Percentiles rank a stretch among this genome's conserved stretches.
Evolutionary conservation across 257 asterid species (phyloP).

Genomic region (Solanum etuberosum): DNA sequence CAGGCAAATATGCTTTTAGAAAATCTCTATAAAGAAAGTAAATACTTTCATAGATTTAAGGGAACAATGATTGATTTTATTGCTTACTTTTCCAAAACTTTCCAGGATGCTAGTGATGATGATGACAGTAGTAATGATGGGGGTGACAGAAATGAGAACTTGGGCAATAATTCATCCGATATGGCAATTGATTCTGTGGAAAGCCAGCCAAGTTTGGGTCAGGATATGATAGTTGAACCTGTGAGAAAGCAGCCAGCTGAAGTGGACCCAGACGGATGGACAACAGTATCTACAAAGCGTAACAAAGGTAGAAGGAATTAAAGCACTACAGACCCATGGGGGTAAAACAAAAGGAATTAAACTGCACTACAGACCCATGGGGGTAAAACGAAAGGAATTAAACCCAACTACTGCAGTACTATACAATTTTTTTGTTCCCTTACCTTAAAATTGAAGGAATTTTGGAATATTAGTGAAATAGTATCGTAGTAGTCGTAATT

Average conservation of each 20-base stretch:
- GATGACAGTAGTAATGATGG: slow-evolving; percentile 21
- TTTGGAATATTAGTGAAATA: background rate
- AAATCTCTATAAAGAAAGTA: background rate
- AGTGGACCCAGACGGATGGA: slow-evolving; percentile 43
- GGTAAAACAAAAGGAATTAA: background rate
- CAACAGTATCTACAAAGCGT: slow-evolving; percentile 30
- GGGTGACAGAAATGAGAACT: slow-evolving; percentile 1
- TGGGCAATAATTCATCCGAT: slow-evolving; percentile 14
- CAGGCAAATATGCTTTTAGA: background rate
- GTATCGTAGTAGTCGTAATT: background rate
- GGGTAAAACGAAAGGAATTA: background rate
- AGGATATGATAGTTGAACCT: background rate
- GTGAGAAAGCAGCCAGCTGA: slow-evolving; percentile 5
- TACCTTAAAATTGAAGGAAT: background rate
- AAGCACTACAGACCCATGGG: background rate
- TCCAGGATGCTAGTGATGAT: background rate
- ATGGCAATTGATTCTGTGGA: slow-evolving; percentile 40
- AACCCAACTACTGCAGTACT: background rate
- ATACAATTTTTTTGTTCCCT: background rate
- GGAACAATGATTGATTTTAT: background rate
- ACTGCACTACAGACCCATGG: background rate
- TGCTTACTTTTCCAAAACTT: background rate
- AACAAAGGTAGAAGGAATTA: slow-evolving; percentile 28
- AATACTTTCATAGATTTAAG: background rate
- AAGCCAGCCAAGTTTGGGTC: slow-evolving; percentile 3